Percentiles rank a stretch among this genome's conserved stretches.
phyloP scores from a whole-genome alignment of 345 rosid species.

The Hevea brasiliensis region DNA sequence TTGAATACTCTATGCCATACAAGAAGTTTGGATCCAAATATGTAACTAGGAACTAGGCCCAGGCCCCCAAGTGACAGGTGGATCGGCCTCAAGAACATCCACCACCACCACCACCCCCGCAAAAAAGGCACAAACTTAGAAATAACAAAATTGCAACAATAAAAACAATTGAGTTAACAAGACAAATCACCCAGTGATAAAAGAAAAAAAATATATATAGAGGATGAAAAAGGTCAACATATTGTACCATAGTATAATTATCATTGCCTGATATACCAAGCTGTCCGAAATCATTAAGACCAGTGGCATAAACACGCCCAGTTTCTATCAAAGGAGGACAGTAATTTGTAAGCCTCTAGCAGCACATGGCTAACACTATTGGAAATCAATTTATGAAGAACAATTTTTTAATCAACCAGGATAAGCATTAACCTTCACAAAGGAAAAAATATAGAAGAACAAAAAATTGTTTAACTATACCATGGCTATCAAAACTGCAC shows the following conservation, averaged over 20 bases:
- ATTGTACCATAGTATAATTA: slow-evolving; percentile 55
- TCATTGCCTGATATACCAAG: slow-evolving; percentile 54
- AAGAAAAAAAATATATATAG: neutral
- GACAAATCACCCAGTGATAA: neutral
- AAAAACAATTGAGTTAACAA: neutral
- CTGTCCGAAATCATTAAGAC: slow-evolving; percentile 91
- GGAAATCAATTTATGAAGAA: slow-evolving; percentile 1
- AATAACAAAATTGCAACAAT: neutral
- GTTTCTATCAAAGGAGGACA: slow-evolving; percentile 50
- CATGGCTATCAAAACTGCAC: neutral
- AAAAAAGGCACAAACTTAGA: neutral
- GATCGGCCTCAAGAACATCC: no score
- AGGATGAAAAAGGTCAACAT: slow-evolving; percentile 11
- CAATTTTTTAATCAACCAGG: neutral
- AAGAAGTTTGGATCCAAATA: no score
- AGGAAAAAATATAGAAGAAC: neutral
- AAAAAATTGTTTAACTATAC: neutral
- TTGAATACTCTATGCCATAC: no score
- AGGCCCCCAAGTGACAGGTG: no score
- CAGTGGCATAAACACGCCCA: slow-evolving; percentile 79
- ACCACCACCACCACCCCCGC: neutral
- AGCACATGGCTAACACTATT: slow-evolving; percentile 12
- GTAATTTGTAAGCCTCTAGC: slow-evolving; percentile 20
- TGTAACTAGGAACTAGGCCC: no score
- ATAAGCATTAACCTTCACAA: neutral